Base-by-base conservation (phyloP, 2,329 filamentous ascomycete genomes). In the Massarina eburnea region DNA sequence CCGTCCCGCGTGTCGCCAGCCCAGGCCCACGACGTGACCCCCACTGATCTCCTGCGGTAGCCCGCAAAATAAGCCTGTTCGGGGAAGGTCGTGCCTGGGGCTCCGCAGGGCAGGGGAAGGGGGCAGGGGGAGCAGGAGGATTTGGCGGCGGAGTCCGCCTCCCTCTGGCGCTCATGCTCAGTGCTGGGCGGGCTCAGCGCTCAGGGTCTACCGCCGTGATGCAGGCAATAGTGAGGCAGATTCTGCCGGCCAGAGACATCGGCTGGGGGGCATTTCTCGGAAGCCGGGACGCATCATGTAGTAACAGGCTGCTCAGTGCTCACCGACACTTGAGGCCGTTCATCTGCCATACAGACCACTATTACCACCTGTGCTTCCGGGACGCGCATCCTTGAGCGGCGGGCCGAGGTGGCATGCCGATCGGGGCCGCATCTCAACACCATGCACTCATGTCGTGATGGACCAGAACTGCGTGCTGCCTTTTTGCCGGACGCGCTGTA, bases 141-240 rank as follows among this genome's bases (percentile, higher is more conserved):
- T 44, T 39, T 38, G 52, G 49, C 46, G 46, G 51, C 49, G 55
- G 53, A 55, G 41, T 46, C 52, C 39, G 52, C 48, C 45, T 48
- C 45, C 35, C 37, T 19, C 43, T 45, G 33, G 18, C 32, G 19
- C 37, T 48, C 32, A 40, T 43, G 45, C 41, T 41, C 47, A 34
- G 45, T 36, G 27, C 27, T 30, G 27, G 35, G 37, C 41, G 37
- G 27, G 29, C 41, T 8, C 18, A 18, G 19, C 21, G 17, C 24
- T 7, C 26, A 41, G 26, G 18, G 27, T 30, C 27, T 30, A 14
- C 19, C 41, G 55, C 41, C 41, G 54, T 43, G 53, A 51, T 58
- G n/a, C 34, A 21, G 34, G 30, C 19, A 14, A 33, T 7, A 33
- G 22, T 29, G 39, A 43, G 40, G 46, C 41, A 46, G n/a, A n/a